A percentile compares a stretch with the other conserved stretches of the same genome.
Conservation (phyloP, 2,329 filamentous ascomycete genomes). For the Botrytis fabae region DNA sequence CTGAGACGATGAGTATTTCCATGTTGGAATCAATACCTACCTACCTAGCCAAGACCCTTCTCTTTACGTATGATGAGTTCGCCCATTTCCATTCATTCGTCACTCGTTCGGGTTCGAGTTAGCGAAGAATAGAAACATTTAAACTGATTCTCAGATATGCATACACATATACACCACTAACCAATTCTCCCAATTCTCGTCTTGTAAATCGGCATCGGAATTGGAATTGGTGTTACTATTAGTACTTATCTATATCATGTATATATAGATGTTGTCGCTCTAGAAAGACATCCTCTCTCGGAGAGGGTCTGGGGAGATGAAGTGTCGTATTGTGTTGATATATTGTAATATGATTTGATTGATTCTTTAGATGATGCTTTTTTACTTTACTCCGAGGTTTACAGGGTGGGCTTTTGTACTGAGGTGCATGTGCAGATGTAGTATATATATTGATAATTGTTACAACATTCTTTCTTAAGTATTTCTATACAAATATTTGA, state of each 20-base stretch:
- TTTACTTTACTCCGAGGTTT: not conserved
- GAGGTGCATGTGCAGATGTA: not conserved
- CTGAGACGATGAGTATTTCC: not conserved
- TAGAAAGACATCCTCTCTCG: not conserved
- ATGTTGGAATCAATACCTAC: not conserved
- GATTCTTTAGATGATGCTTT: not conserved
- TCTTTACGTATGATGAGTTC: too few species aligned
- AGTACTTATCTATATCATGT: not conserved
- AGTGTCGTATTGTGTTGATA: too few species aligned
- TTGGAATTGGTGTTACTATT: not conserved
- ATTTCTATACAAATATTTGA: not conserved
- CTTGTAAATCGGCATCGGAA: too few species aligned
- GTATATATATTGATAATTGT: not conserved
- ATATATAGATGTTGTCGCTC: too few species aligned
- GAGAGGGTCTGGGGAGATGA: not conserved
- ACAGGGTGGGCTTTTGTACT: not conserved
- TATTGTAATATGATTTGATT: not conserved
- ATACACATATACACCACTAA: too few species aligned
- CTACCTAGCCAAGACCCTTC: not conserved
- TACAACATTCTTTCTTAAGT: not conserved
- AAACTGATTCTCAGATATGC: not conserved
- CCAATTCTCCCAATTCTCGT: not conserved
- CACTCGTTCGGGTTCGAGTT: too few species aligned
- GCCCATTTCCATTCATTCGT: not conserved
- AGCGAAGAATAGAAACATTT: fast-evolving